Evolutionary conservation across 768 basidiomycete species (phyloP), one percentile per base, ranked within the genome.

Genomic region (Hortiboletus campestris): DNA sequence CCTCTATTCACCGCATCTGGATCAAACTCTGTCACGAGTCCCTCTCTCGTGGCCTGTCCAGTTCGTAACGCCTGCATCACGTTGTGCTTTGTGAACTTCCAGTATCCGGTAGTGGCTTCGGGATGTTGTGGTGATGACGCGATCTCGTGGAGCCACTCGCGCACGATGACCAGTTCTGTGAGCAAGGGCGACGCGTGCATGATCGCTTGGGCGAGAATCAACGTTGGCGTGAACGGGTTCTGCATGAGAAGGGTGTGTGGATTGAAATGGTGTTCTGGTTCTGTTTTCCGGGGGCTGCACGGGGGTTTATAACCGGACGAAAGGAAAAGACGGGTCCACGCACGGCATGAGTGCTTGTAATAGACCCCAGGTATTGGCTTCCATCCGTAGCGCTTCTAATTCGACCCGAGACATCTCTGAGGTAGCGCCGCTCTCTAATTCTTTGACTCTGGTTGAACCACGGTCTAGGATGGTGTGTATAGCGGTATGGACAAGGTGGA

Each of bases 121-220:
- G 86, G 86, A 41, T 79, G 76, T 31, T 76, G 70, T 0, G 82
- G 80, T n/a, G 76, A 54, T 0, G 84, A 81, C 0, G 89, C 88
- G 0, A 82, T 87, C 40, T 91, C 88, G 58, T 92, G 89, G 1
- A 93, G 77, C 92, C 92, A 94, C 68, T 93, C 90, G n/a, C 89
- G 83, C 9, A 93, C 85, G 42, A 89, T 84, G 44, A 90, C 77
- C 51, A 93, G 88, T 57, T 92, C 91, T 1, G 81, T 72, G 35
- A 93, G 83, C 2, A 86, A 76, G 0, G 82, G 83, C 0, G 86
- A 89, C 4, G 82, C 72, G 46, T 80, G 72, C 77, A 94, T 80
- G 48, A 91, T 82, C 3, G 84, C 80, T 65, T 91, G 86, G 0
- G 88, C 88, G 28, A 94, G 79, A 0, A 84, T 84, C 6, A 84